phyloP scores from a whole-genome alignment of 2,329 filamentous ascomycete genomes.

The Bipolaris bicolor region DNA sequence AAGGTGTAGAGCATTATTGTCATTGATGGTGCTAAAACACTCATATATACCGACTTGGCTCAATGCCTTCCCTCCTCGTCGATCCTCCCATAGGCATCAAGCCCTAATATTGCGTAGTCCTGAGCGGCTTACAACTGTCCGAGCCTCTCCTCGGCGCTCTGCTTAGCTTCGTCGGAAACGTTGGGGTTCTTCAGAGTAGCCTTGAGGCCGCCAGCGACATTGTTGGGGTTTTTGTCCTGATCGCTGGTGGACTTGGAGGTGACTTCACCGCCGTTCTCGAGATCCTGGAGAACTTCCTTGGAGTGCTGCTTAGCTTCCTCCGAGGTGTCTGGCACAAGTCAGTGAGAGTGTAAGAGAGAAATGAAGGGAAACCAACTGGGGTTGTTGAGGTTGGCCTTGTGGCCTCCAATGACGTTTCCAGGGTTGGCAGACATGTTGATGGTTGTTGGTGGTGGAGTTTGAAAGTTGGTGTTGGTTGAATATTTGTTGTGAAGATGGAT shows the following conservation, averaged over 20 bases:
- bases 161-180: constrained; percentile 62
- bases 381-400: constrained; percentile 66
- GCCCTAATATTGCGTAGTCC: not conserved
- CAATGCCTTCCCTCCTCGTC: constrained; percentile 1
- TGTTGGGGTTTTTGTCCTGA: constrained; percentile 60
- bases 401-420: constrained; percentile 61
- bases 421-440: constrained; percentile 54
- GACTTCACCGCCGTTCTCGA: constrained; percentile 54
- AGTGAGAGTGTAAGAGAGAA: not conserved
- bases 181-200: constrained; percentile 63
- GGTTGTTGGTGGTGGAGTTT: not conserved
- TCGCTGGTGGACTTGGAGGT: constrained; percentile 17
- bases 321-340: constrained; percentile 52
- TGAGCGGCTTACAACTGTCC: constrained; percentile 38
- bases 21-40: not conserved
- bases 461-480: not conserved
- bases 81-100: not conserved
- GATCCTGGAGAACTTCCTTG: constrained; percentile 58
- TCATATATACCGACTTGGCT: not conserved
- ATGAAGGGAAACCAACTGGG: constrained; percentile 46
- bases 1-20: not conserved
- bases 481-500: not conserved
- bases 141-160: constrained; percentile 60
- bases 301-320: constrained; percentile 64
- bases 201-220: constrained; percentile 52